phyloP scores from a whole-genome alignment of 352 stramenopile species.

The Elongisporangium prolatum region DNA sequence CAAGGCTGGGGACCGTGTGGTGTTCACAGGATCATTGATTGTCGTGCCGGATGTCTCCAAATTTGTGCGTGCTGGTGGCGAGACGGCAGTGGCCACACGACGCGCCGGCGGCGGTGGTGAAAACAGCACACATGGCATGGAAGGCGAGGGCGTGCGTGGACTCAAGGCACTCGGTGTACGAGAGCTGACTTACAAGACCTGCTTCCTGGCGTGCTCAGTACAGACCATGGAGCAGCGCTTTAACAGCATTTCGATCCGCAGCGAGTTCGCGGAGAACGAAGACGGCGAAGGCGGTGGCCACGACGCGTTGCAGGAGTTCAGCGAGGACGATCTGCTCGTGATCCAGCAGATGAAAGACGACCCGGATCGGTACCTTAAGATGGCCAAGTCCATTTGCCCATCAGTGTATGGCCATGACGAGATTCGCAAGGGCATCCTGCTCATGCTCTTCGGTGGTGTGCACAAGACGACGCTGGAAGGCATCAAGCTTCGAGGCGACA shows the following conservation, averaged over 20 bases:
- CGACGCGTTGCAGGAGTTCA: constrained; percentile 76
- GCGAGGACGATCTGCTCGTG: constrained; percentile 88
- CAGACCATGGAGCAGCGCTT: constrained; percentile 89
- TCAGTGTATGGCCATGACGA: constrained; percentile 97
- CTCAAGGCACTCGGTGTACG: constrained; percentile 94
- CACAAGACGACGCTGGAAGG: constrained; percentile 97
- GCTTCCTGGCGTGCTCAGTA: constrained; percentile 95
- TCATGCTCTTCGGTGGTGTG: constrained; percentile 98
- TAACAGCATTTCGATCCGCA: constrained; percentile 84
- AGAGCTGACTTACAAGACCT: constrained; percentile 98
- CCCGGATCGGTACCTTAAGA: constrained; percentile 89
- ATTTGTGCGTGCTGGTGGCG: constrained; percentile 69
- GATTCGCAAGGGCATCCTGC: constrained; percentile 91
- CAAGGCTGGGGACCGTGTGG: constrained; percentile 94
- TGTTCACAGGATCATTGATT: constrained; percentile 94
- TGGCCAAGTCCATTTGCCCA: constrained; percentile 95
- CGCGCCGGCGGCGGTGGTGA: constrained; percentile 37
- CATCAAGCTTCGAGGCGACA: constrained; percentile 98
- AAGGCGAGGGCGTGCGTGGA: constrained; percentile 91
- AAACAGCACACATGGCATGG: constrained; percentile 74
- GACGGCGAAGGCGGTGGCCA: constrained; percentile 15
- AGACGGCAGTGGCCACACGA: constrained; percentile 58
- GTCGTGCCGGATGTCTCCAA: constrained; percentile 95
- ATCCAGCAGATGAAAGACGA: constrained; percentile 92
- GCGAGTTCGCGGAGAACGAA: constrained; percentile 54